Evolutionary conservation across 2,329 filamentous ascomycete genomes (phyloP).

Genomic region (Torrubiella hemipterigena): DNA sequence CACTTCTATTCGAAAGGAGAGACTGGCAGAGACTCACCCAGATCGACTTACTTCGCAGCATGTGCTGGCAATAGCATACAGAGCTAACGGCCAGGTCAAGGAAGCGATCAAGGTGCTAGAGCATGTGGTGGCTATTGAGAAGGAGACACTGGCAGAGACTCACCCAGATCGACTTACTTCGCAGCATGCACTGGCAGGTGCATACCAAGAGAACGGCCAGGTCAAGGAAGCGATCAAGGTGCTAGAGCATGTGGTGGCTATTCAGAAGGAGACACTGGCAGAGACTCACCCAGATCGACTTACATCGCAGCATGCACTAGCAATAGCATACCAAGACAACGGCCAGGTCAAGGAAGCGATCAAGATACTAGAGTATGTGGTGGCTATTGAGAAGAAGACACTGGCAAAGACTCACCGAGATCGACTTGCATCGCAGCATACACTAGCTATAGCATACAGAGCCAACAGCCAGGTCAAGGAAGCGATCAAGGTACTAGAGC

Average conservation of each 20-base stretch:
- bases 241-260: not conserved
- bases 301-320: not conserved
- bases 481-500: not conserved
- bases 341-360: not conserved
- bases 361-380: conserved; percentile 10
- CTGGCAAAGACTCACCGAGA: not conserved
- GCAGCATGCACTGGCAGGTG: conserved; percentile 10
- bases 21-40: conserved; percentile 6
- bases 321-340: not conserved
- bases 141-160: conserved; percentile 8
- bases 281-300: not conserved
- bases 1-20: conserved; percentile 3
- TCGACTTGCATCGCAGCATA: not conserved
- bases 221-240: conserved; percentile 10
- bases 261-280: not conserved
- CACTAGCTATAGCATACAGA: not conserved
- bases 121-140: conserved; percentile 10
- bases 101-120: conserved; percentile 12
- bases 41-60: conserved; percentile 2
- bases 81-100: conserved; percentile 10
- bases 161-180: conserved; percentile 10
- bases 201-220: conserved; percentile 11
- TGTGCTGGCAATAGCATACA: conserved; percentile 3
- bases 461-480: not conserved
- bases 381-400: not conserved